Evolutionary conservation across 345 rosid species (phyloP), one percentile per base, ranked within the genome.

Genomic region (Eucalyptus cloeziana): DNA sequence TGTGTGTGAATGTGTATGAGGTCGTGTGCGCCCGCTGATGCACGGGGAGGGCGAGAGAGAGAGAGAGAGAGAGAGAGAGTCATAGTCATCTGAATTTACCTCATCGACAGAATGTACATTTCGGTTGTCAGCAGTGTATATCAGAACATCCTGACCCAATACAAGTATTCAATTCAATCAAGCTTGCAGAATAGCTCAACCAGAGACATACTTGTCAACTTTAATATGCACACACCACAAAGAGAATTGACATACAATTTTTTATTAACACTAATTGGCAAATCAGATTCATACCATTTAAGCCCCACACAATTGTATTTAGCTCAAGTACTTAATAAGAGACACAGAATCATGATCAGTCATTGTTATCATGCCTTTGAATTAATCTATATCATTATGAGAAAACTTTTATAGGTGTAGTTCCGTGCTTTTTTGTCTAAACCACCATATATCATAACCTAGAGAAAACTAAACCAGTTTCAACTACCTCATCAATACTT

Each of bases 81-180:
- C 64, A n/a, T 49, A 44, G 21, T 54, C 25, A 60, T 49, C 22
- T 62, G 19, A 58, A 81, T 5, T 80, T 90, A 97, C 99, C 99
- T 98, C 99, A 88, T 98, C 97, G 47, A 98, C 99, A 2, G 96
- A 95, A 92, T 97, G 98, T 89, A 94, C 90, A 87, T 97, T 98
- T 88, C 93, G 91, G 92, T 93, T 92, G 92, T 98, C 99, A 88
- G 98, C 98, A 83, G 98, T 98, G 94, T 97, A 98, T 67, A 98
- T 93, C n/a, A 93, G 92, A 86, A 93, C 96, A 94, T 95, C 98
- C 99, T 97, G 93, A 52, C 86, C 87, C 54, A 90, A 67, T 49
- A 89, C 47, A 27, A 89, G 76, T 9, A 89, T 47, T 40, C 67
- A 49, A 88, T 87, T 54, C 88, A 86, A 25, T 81, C 86, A 89